phyloP scores from a whole-genome alignment of 352 stramenopile genomes.

The Phytophthora litchii region DNA sequence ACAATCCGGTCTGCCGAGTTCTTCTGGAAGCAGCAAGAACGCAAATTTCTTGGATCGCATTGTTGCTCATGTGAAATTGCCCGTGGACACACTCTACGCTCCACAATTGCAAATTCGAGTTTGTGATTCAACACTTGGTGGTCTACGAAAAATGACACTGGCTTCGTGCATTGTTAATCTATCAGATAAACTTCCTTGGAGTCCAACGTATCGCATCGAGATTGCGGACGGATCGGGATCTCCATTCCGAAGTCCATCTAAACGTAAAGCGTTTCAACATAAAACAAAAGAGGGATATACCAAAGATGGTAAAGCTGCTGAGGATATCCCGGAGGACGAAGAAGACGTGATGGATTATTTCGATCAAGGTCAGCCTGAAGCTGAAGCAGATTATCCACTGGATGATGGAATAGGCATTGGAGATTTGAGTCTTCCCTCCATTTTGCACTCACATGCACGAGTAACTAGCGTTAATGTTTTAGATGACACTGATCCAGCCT shows the following conservation, averaged over 20 bases:
- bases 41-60: slow-evolving; percentile 77
- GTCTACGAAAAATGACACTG: slow-evolving; percentile 56
- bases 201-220: slow-evolving; percentile 45
- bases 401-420: slow-evolving; percentile 76
- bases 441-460: slow-evolving; percentile 32
- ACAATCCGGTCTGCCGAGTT: slow-evolving; percentile 34
- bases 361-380: slow-evolving; percentile 25
- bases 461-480: slow-evolving; percentile 7
- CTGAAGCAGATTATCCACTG: slow-evolving; percentile 7
- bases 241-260: slow-evolving; percentile 55
- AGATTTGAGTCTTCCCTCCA: slow-evolving; percentile 35
- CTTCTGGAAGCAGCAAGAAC: slow-evolving; percentile 56
- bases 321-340: slow-evolving; percentile 11
- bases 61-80: slow-evolving; percentile 53
- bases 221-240: slow-evolving; percentile 20
- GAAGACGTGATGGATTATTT: slow-evolving; percentile 17
- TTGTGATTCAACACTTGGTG: slow-evolving; percentile 56
- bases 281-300: background rate
- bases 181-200: slow-evolving; percentile 72
- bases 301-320: background rate
- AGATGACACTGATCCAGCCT: slow-evolving; percentile 47
- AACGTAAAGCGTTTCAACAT: slow-evolving; percentile 9
- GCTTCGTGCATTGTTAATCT: slow-evolving; percentile 69
- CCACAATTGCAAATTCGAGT: slow-evolving; percentile 73
- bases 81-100: slow-evolving; percentile 61